Evolutionary conservation across 805 yeast species (phyloP).

Genomic region (Candida sanyiensis): DNA sequence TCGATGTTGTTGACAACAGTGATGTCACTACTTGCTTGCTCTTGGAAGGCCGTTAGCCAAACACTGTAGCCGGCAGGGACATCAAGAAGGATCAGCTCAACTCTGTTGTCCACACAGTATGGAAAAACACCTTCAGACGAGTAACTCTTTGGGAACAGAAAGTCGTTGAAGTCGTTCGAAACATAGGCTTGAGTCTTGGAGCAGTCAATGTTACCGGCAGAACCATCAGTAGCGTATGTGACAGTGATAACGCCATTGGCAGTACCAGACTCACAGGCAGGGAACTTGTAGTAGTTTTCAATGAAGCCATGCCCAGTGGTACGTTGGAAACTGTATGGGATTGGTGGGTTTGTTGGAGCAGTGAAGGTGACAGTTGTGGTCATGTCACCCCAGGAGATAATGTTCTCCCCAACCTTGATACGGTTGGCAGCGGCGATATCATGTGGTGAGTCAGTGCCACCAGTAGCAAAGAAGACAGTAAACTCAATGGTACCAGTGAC

Average conservation of each 20-base stretch:
- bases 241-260: slow-evolving; percentile 25
- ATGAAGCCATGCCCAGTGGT: slow-evolving; percentile 29
- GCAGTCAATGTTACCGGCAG: slow-evolving; percentile 22
- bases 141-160: slow-evolving; percentile 27
- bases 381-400: slow-evolving; percentile 24
- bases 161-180: slow-evolving; percentile 30
- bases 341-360: slow-evolving; percentile 15
- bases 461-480: slow-evolving; percentile 29
- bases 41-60: slow-evolving; percentile 30
- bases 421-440: slow-evolving; percentile 30
- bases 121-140: slow-evolving; percentile 11
- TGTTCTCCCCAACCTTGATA: slow-evolving; percentile 26
- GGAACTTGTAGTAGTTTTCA: slow-evolving; percentile 30
- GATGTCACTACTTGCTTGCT: slow-evolving; percentile 6
- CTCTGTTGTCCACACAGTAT: slow-evolving; percentile 23
- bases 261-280: slow-evolving; percentile 27
- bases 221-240: slow-evolving; percentile 14
- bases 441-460: slow-evolving; percentile 28
- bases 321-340: slow-evolving; percentile 23
- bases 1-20: slow-evolving; percentile 9
- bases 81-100: slow-evolving; percentile 18
- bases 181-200: slow-evolving; percentile 16
- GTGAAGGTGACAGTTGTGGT: slow-evolving; percentile 27
- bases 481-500: slow-evolving; percentile 28
- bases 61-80: slow-evolving; percentile 26